A percentile compares a stretch with the other conserved stretches of the same genome.
phyloP scores from a whole-genome alignment of 139 green algal genomes.

The Parachlorella kessleri region DNA sequence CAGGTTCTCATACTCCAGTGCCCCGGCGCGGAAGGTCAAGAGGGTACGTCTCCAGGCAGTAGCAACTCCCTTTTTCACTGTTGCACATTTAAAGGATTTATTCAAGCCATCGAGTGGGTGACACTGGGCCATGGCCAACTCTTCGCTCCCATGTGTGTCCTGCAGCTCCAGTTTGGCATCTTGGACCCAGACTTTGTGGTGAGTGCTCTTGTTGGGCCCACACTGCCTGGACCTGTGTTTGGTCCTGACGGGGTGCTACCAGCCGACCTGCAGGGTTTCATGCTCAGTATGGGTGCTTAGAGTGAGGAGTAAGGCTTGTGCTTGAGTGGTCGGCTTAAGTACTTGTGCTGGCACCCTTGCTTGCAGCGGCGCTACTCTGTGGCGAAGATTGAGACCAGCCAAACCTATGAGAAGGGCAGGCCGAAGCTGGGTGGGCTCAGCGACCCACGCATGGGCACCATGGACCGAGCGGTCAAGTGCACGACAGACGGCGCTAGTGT shows the following conservation, averaged over 20 bases:
- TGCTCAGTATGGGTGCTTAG: too few relatives aligned
- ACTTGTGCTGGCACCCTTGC: background rate
- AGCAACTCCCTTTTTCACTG: too few relatives aligned
- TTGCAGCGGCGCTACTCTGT: slow-evolving; percentile 89
- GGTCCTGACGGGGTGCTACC: background rate
- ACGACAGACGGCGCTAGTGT: slow-evolving; percentile 74
- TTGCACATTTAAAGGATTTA: too few relatives aligned
- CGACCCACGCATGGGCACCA: slow-evolving; percentile 93
- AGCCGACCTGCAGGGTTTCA: background rate
- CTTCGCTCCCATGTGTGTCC: too few relatives aligned
- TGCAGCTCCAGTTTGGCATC: slow-evolving; percentile 97
- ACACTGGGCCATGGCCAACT: too few relatives aligned
- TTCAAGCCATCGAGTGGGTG: too few relatives aligned
- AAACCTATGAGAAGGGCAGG: slow-evolving; percentile 92
- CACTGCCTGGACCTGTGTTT: too few relatives aligned
- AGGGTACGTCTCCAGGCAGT: too few relatives aligned
- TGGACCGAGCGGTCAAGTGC: slow-evolving; percentile 85
- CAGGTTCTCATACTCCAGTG: slow-evolving; percentile 34
- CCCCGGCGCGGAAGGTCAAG: slow-evolving; percentile 71
- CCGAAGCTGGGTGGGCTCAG: slow-evolving; percentile 88
- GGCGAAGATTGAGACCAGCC: slow-evolving; percentile 75
- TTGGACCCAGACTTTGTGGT: slow-evolving; percentile 97
- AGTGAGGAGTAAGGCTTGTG: background rate
- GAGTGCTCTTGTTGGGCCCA: slow-evolving; percentile 32
- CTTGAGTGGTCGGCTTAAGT: background rate